Evolutionary conservation across 1,139 yeast species (phyloP), one percentile per base, ranked within the genome.

Genomic region (Saccharomycopsis hybrid): DNA sequence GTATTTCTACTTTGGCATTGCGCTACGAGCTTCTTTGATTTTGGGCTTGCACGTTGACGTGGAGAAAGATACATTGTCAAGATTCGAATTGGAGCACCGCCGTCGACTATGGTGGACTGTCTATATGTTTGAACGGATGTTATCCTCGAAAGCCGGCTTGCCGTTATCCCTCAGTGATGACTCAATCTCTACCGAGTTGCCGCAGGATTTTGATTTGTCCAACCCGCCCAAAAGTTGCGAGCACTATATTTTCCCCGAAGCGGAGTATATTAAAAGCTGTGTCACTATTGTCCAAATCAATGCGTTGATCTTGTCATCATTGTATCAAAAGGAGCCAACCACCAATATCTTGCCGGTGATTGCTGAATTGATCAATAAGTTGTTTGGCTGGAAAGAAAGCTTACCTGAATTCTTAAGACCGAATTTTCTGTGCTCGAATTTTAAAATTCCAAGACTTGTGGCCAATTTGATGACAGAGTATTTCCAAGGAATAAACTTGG

Each of bases 71-170:
- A 70, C 72, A 32, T 62, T 84, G 49, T 73, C 80, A 51, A 65
- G 86, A 48, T 82, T 74, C 59, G 89, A 84, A 60, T 65, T 84
- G 49, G 96, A 87, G 58, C 95, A 87, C 63, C 70, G 94, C 56
- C 71, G 95, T 60, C 69, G 96, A 57, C 67, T 87, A 25, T 87
- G 95, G 92, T 87, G 96, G 96, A 85, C 95, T 0, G 90, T 86
- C 8, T 86, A 85, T 65, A 85, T 85, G 86, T 83, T 83, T 60
- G 96, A 87, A 66, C 67, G 95, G 62, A 86, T 86, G 88, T 67
- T 86, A 43, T 82, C 89, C 24, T 83, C 94, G 9, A 87, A 87
- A 60, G 90, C 92, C 1, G 96, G 96, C 0, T 68, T 86, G 38
- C 95, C 96, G 0, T 65, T 85, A 43, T 80, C 90, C 50, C 74